Percentiles rank a stretch among this genome's conserved stretches.
Conservation (phyloP, 148 eudicot species). For the Diospyros kaki region DNA sequence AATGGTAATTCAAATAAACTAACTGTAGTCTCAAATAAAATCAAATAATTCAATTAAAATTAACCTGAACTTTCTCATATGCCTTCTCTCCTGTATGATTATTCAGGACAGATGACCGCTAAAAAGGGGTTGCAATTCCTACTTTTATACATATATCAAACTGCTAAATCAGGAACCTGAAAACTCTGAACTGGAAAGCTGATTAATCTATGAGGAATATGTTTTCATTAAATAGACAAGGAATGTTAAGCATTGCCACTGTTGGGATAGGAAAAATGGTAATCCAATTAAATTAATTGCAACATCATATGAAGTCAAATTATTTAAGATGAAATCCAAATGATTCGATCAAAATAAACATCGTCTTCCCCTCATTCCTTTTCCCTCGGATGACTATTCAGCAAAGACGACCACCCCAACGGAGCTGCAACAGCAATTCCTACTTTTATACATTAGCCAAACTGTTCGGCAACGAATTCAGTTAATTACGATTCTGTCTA, state of each 20-base stretch:
- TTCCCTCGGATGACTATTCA: neutral
- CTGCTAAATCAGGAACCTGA: too few relatives aligned
- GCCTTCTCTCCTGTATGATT: too few relatives aligned
- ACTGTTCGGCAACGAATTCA: neutral
- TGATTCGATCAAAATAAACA: neutral
- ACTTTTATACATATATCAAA: neutral
- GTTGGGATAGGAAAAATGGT: neutral
- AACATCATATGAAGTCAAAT: neutral
- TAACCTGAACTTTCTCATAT: neutral
- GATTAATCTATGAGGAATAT: neutral
- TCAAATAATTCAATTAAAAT: neutral
- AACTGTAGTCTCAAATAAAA: neutral
- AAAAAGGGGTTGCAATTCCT: neutral
- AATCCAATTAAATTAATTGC: neutral
- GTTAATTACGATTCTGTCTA: neutral
- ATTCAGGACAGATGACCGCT: neutral
- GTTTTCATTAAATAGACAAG: neutral
- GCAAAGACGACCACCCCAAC: neutral
- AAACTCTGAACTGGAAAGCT: neutral
- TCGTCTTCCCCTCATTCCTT: neutral
- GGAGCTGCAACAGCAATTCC: neutral
- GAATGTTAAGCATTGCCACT: neutral
- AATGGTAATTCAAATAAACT: neutral
- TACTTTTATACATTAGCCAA: neutral
- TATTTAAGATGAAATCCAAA: too few relatives aligned